Percentiles rank a stretch among this genome's conserved stretches.
Conservation (phyloP, 176 grass and related monocot species). For the Carex cristatella region DNA sequence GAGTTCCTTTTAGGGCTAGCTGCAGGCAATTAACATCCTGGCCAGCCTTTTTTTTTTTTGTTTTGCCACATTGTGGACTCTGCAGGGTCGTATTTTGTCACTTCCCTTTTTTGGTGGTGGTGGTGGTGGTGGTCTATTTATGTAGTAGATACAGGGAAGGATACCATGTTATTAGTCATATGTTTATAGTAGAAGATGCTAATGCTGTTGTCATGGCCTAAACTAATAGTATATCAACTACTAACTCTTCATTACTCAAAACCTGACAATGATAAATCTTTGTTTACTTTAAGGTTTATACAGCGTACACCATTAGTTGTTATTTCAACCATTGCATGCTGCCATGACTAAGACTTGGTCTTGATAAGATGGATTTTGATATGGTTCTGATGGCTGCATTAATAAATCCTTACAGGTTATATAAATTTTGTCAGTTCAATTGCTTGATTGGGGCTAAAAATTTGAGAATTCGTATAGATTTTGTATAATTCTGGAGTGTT, state of each 20-base stretch:
- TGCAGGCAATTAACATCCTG: not conserved
- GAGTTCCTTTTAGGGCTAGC: not conserved
- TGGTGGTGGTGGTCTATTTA: not conserved
- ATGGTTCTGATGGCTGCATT: not conserved
- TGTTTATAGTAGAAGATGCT: conserved; percentile 6
- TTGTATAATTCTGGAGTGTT: not conserved
- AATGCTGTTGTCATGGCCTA: not conserved
- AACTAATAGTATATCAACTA: conserved; percentile 2
- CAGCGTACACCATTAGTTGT: not conserved
- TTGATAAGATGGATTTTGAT: not conserved
- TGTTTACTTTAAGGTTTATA: not conserved
- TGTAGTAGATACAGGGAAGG: not conserved
- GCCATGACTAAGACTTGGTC: not conserved
- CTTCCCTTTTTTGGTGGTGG: not conserved
- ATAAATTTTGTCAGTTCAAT: not conserved
- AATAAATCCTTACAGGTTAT: not conserved
- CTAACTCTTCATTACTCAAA: not conserved
- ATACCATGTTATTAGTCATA: not conserved
- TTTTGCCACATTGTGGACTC: not conserved
- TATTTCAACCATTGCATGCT: not conserved
- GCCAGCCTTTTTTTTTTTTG: not conserved
- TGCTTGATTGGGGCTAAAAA: not conserved
- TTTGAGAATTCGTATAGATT: not conserved
- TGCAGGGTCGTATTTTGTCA: not conserved
- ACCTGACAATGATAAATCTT: not conserved